Percentiles rank a stretch among this genome's conserved stretches.
These are phyloP conservation scores for Lactuca saligna DNA, from an alignment of 129 eudicot species.

Conservation along the genomic window DNA sequence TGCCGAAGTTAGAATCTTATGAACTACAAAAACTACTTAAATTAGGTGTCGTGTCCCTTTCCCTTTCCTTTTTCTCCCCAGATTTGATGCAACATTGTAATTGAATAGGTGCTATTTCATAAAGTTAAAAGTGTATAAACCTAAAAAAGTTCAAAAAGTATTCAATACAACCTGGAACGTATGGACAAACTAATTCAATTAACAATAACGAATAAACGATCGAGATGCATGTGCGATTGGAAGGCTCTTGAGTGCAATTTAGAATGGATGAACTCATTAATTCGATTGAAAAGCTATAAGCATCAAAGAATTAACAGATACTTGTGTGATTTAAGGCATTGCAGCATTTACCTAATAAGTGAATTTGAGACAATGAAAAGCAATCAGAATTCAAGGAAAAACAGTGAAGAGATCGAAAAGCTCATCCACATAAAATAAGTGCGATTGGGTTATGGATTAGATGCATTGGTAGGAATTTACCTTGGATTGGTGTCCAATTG, in stretches of 20 bases:
- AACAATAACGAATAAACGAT: constrained; percentile 1
- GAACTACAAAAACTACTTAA: constrained; percentile 3
- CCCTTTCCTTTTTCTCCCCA: constrained; percentile 13
- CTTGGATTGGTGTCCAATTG: background rate
- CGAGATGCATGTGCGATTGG: constrained; percentile 17
- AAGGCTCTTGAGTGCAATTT: constrained; percentile 13
- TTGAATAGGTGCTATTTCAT: constrained; percentile 11
- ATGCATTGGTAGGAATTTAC: constrained; percentile 32
- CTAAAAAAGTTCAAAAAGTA: constrained; percentile 3
- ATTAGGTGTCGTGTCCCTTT: background rate
- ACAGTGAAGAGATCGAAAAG: constrained; percentile 8
- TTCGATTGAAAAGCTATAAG: background rate
- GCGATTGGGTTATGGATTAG: constrained; percentile 13
- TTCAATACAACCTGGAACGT: constrained; percentile 8
- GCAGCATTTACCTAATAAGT: constrained; percentile 19
- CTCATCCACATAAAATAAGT: constrained; percentile 17
- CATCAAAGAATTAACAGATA: constrained; percentile 4
- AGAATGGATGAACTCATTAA: background rate
- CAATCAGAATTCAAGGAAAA: constrained; percentile 18
- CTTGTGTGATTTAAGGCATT: constrained; percentile 7
- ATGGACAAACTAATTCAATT: background rate
- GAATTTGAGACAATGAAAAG: constrained; percentile 1
- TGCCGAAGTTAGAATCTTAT: background rate
- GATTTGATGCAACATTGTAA: constrained; percentile 24
- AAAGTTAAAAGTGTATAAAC: constrained; percentile 3